Conservation (phyloP, 768 basidiomycete genomes). For the Ramaria rubella region DNA sequence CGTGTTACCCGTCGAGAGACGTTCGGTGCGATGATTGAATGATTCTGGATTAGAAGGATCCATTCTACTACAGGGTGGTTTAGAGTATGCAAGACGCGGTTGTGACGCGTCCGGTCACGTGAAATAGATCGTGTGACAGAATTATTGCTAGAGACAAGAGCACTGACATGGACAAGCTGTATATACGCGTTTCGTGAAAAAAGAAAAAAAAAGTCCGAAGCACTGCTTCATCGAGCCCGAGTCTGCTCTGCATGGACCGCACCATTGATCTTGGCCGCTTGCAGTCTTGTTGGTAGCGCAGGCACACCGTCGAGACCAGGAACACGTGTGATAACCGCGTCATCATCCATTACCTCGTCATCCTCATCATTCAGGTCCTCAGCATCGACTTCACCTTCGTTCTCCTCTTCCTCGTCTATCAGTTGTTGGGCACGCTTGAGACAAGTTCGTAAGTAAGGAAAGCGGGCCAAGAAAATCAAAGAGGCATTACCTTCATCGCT, state of each 20-base stretch:
- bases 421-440: conserved; percentile 57
- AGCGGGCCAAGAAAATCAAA: background rate
- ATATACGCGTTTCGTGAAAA: no score
- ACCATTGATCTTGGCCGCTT: background rate
- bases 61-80: no score
- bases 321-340: conserved; percentile 1
- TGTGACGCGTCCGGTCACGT: no score
- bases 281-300: background rate
- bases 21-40: conserved; percentile 49
- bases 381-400: conserved; percentile 9
- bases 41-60: conserved; percentile 27
- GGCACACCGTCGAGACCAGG: conserved; percentile 5
- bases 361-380: background rate
- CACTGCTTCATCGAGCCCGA: background rate
- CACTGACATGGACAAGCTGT: no score
- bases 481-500: conserved; percentile 86
- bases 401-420: conserved; percentile 58
- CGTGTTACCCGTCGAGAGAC: conserved; percentile 50
- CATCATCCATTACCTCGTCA: conserved; percentile 1
- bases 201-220: background rate
- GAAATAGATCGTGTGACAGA: background rate
- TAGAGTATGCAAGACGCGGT: no score
- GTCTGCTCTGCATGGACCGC: background rate
- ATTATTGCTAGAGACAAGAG: background rate
- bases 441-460: conserved; percentile 4